Evolutionary conservation across 495 filamentous ascomycete species (phyloP).

Genomic region (Neohortaea acidophila): DNA sequence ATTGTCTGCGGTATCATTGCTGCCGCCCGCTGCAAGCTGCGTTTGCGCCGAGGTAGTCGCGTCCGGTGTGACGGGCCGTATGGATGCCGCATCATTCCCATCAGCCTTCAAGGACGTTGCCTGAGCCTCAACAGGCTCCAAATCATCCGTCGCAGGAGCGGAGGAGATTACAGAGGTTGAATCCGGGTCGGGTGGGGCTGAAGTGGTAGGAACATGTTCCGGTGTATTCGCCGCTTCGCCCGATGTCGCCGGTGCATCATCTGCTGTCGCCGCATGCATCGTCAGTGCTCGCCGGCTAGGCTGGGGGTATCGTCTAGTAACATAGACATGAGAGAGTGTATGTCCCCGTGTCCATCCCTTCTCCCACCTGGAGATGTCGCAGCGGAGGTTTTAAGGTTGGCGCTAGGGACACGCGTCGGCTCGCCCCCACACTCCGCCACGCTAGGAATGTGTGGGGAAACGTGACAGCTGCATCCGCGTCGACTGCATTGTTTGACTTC

Average conservation of each 20-base stretch:
- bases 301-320: background rate
- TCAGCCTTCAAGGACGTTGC: background rate
- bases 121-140: background rate
- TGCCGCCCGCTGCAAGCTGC: constrained; percentile 17
- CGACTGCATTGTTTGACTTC: too few species aligned
- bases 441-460: too few species aligned
- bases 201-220: background rate
- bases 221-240: background rate
- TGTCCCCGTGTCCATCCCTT: background rate
- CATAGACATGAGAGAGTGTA: background rate
- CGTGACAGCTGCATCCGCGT: too few species aligned
- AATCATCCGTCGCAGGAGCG: background rate
- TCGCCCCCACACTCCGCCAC: too few species aligned
- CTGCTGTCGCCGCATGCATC: background rate
- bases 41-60: constrained; percentile 22
- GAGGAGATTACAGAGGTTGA: background rate
- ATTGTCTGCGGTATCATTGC: constrained; percentile 14
- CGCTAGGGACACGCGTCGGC: too few species aligned
- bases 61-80: constrained; percentile 2
- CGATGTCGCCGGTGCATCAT: background rate
- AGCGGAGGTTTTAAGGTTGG: too few species aligned
- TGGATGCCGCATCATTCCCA: background rate
- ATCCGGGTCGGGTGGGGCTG: constrained; percentile 1
- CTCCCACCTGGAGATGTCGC: too few species aligned
- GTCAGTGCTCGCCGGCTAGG: background rate